Evolutionary conservation across 148 eudicot genomes (phyloP), one percentile per base, ranked within the genome.

Genomic region (Vaccinium macrocarpon): DNA sequence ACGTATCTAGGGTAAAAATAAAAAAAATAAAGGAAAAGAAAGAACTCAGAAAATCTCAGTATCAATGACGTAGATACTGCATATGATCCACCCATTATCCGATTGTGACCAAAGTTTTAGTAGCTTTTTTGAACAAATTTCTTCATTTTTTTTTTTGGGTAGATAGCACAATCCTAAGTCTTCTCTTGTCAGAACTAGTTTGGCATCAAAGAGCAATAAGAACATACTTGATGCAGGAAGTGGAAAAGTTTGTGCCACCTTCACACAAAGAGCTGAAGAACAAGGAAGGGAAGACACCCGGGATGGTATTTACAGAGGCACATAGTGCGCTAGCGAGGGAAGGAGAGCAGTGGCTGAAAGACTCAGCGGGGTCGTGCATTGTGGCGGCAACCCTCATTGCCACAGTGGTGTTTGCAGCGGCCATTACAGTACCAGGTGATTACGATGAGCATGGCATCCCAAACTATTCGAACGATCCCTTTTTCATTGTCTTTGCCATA

Each of bases 261-360:
- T 1, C 32, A 5, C 21, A 11, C 49, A 62, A 35, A 32, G 78
- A 76, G 13, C 5, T 2, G 18, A 8, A 11, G 38, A 85, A 85
- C 71, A 10, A 16, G 0, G 16, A 51, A 3, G 46, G 49, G 9
- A 32, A 80, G 56, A 68, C 82, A 5, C 79, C 88, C 0, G n/a
- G n/a, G 6, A 42, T 78, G 82, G 51, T 80, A 32, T 86, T 86
- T 71, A 79, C 87, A 5, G 46, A 59, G 68, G 57, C 71, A 25
- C 87, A 86, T 57, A 38, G 55, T 29, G 62, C 82, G 23, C 64
- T 86, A 46, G 64, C 64, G 19, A 79, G 66, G 72, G 85, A 77
- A 10, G 85, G 85, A 52, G 82, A 86, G 72, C 42, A 52, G 23
- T 86, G 87, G 87, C 78, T 82, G 82, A 86, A 86, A 86, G 87